Evolutionary conservation across 163 green algal genomes (phyloP).

Genomic region (Prototheca wickerhamii): DNA sequence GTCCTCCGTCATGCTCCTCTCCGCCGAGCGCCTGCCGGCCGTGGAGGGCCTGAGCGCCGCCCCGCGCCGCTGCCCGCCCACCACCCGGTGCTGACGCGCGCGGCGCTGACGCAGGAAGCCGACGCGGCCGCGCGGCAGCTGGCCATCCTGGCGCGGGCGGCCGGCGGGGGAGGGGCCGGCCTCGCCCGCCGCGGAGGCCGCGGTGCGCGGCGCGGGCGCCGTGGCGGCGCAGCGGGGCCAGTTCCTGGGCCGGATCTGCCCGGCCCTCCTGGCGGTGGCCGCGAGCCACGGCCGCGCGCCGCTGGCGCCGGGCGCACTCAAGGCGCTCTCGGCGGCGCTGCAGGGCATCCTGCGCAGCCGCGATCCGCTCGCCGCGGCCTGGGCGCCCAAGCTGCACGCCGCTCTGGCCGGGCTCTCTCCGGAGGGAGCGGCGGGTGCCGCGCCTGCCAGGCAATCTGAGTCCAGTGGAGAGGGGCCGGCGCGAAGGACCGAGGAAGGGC

Average conservation of each 20-base stretch:
- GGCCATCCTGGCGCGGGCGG: slow-evolving; percentile 24
- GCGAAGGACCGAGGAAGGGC: too few relatives aligned
- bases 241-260: slow-evolving; percentile 45
- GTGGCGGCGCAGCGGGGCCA: slow-evolving; percentile 39
- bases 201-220: slow-evolving; percentile 21
- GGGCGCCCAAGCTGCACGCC: not conserved
- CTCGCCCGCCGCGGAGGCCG: slow-evolving; percentile 22
- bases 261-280: slow-evolving; percentile 35
- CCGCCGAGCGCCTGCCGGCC: slow-evolving; percentile 30
- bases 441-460: too few relatives aligned
- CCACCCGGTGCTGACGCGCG: slow-evolving; percentile 20
- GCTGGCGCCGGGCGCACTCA: too few relatives aligned
- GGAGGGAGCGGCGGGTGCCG: too few relatives aligned
- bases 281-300: slow-evolving; percentile 16
- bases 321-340: not conserved
- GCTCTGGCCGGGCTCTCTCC: too few relatives aligned
- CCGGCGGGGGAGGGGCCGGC: slow-evolving; percentile 4
- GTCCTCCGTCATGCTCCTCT: slow-evolving; percentile 36
- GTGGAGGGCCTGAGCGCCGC: slow-evolving; percentile 5
- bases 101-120: slow-evolving; percentile 28
- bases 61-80: not conserved
- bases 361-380: not conserved
- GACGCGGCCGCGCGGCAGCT: slow-evolving; percentile 23
- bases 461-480: too few relatives aligned
- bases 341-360: not conserved